A percentile compares a stretch with the other conserved stretches of the same genome.
Evolutionary conservation across 169 alveolate genomes (phyloP).

Genomic region (Theileria sp.): DNA sequence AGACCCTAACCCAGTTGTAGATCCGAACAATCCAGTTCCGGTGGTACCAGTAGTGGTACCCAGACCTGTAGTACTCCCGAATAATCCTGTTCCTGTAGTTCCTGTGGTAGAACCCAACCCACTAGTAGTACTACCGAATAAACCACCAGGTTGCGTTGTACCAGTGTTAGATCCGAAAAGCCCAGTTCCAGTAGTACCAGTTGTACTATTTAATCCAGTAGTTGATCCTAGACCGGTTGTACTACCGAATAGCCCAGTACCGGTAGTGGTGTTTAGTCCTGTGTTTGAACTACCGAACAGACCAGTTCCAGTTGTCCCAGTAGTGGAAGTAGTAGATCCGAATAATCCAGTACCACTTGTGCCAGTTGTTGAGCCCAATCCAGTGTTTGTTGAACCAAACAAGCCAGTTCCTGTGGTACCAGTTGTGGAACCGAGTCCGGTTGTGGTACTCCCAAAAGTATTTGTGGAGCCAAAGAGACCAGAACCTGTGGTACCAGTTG

Average conservation of each 20-base stretch:
- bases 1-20: background rate
- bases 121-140: conserved; percentile 25
- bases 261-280: conserved; percentile 8
- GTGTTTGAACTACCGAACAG: conserved; percentile 16
- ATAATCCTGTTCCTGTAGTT: conserved; percentile 36
- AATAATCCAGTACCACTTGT: conserved; percentile 26
- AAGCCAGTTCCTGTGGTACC: conserved; percentile 44
- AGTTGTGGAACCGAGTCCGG: conserved; percentile 30
- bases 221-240: conserved; percentile 10
- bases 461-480: conserved; percentile 42
- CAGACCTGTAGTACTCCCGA: conserved; percentile 37
- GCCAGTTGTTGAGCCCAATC: conserved; percentile 25
- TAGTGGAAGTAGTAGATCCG: conserved; percentile 2
- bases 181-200: conserved; percentile 36
- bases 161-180: conserved; percentile 34
- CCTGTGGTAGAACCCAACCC: conserved; percentile 21
- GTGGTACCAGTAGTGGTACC: conserved; percentile 14
- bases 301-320: conserved; percentile 27
- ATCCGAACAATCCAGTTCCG: conserved; percentile 2
- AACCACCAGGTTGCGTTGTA: conserved; percentile 47
- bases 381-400: conserved; percentile 23
- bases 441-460: conserved; percentile 2
- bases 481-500: conserved; percentile 22
- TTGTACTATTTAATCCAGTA: background rate
- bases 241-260: conserved; percentile 27